Evolutionary conservation across 306 rosid species (phyloP), one percentile per base, ranked within the genome.

Genomic region (Citrullus amarus): DNA sequence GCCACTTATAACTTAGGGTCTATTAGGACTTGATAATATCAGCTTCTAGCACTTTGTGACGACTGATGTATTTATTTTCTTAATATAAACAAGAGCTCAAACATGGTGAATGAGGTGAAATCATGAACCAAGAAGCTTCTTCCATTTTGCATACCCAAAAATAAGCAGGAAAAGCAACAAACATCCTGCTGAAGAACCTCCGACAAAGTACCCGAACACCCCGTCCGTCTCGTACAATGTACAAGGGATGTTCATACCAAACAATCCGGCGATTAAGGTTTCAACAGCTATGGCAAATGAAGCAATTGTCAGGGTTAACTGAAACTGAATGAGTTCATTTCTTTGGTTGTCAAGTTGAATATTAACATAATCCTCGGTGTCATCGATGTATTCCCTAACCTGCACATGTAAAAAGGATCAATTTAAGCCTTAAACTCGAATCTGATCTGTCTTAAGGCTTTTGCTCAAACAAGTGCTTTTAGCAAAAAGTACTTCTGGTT

Each of bases 351-450:
- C 98, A 44, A 96, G 99, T 84, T 95, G 97, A 79, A 95, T 95
- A 82, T 92, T 95, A 68, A 95, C 97, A 14, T 92, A 96, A 80
- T 96, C 99, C 83, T 96, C 99, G 14, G 99, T 96, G 87, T 92
- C 98, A 60, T 92, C 99, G 13, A 96, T 92, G 85, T 96, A 96
- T 84, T 96, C 98, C 62, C 98, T 90, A 25, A 95, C 98, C 98
- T 95, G 87, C 83, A 90, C 73, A 30, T n/a, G n/a, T 9, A 28
- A 32, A 53, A 54, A 32, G 28, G 28, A 25, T 25, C 1, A 25
- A 73, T 13, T 15, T 30, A 50, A 14, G 44, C 8, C 59, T 46
- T 8, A 48, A 72, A 72, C 60, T 30, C 25, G 8, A 72, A 9
- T 0, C 41, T 5, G 2, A 71, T 1, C 22, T 10, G 16, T 6